These are phyloP conservation scores for Hypoxylon intermedium DNA, from an alignment of 495 filamentous ascomycete species.

Conservation along the genomic window DNA sequence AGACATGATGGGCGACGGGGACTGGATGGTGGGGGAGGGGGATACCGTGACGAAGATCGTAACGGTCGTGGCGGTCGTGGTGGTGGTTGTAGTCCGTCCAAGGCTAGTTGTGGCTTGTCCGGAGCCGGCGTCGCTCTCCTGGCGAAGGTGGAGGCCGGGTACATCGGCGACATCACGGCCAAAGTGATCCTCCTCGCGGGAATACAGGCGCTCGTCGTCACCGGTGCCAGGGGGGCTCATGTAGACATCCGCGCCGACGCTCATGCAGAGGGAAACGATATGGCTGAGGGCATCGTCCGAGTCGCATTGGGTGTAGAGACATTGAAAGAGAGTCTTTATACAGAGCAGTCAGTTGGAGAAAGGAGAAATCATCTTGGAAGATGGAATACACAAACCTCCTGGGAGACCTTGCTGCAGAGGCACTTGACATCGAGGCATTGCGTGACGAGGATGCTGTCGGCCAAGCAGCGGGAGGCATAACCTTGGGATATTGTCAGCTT, in stretches of 20 bases:
- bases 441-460: slow-evolving; percentile 43
- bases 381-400: slow-evolving; percentile 34
- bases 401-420: slow-evolving; percentile 42
- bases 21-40: slow-evolving; percentile 17
- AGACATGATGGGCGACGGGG: slow-evolving; percentile 17
- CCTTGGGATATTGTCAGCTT: slow-evolving; percentile 18
- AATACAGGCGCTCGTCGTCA: slow-evolving; percentile 40
- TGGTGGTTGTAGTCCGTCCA: no score
- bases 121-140: slow-evolving; percentile 26
- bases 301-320: slow-evolving; percentile 43
- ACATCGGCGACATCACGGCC: slow-evolving; percentile 39
- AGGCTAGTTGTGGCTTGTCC: no score
- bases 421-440: slow-evolving; percentile 41
- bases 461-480: slow-evolving; percentile 39
- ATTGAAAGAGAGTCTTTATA: slow-evolving; percentile 39
- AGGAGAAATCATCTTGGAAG: no score
- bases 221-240: slow-evolving; percentile 39
- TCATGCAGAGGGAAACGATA: slow-evolving; percentile 38
- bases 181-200: slow-evolving; percentile 46
- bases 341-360: neutral
- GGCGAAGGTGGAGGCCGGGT: slow-evolving; percentile 37
- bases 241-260: slow-evolving; percentile 40
- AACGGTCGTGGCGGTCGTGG: slow-evolving; percentile 32
- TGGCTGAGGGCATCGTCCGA: slow-evolving; percentile 36
- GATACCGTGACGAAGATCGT: slow-evolving; percentile 34